Conservation (phyloP, 2,329 filamentous ascomycete genomes). For the Lachnellula cervina region DNA sequence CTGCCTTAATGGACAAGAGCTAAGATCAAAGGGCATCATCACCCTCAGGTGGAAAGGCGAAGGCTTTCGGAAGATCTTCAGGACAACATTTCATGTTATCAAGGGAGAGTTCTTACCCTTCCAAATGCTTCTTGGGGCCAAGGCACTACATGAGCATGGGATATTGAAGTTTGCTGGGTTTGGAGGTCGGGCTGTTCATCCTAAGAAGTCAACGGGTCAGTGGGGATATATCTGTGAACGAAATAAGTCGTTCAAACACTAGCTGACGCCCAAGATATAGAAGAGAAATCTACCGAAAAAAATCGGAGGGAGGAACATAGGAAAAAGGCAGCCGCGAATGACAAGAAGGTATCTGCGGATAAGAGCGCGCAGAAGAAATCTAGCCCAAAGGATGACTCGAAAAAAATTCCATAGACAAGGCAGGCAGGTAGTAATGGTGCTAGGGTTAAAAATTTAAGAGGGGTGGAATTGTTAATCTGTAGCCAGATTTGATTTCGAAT, state of each 20-base stretch:
- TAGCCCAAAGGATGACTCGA: no score
- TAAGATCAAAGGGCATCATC: slow-evolving; percentile 1
- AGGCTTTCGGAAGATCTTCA: background rate
- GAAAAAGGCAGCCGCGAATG: background rate
- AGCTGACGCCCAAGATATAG: background rate
- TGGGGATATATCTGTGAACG: background rate
- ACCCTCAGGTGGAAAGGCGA: slow-evolving; percentile 2
- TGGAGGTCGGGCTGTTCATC: background rate
- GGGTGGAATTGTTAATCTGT: no score
- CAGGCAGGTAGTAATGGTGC: no score
- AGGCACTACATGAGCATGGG: background rate
- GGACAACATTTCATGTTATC: slow-evolving; percentile 5
- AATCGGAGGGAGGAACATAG: background rate
- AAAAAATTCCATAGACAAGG: no score
- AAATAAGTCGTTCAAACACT: background rate
- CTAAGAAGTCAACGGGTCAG: background rate
- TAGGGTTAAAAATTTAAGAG: no score
- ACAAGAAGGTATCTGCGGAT: background rate
- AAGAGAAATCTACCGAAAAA: background rate
- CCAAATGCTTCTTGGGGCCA: slow-evolving; percentile 2
- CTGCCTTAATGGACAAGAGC: slow-evolving; percentile 1
- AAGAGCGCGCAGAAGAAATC: background rate
- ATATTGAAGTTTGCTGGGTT: slow-evolving; percentile 5
- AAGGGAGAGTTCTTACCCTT: background rate
- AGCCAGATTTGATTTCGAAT: no score